Conservation (phyloP, 331 rosid genomes). For the Acacia pycnantha region DNA sequence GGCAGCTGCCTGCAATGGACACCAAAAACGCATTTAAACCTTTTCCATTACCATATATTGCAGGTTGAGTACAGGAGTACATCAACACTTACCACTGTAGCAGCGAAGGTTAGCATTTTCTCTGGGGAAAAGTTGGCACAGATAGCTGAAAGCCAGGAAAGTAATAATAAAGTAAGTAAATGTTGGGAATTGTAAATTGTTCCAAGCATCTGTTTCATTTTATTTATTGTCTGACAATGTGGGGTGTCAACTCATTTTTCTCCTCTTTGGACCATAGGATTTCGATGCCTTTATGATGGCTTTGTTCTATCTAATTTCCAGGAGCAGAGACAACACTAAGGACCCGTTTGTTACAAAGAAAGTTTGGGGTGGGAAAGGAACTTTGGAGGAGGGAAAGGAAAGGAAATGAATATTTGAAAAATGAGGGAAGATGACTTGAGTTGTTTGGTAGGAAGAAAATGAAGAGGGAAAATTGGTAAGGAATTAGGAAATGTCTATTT, state of each 20-base stretch:
- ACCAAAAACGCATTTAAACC: constrained; percentile 4
- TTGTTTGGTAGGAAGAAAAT: no score
- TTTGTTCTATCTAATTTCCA: not conserved
- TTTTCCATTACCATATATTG: not conserved
- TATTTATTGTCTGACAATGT: not conserved
- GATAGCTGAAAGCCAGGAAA: constrained; percentile 55
- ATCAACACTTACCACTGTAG: constrained; percentile 71
- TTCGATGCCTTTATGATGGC: not conserved
- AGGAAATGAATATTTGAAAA: no score
- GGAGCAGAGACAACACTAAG: not conserved
- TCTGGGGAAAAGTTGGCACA: constrained; percentile 76
- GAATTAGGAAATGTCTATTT: no score
- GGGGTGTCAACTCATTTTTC: not conserved
- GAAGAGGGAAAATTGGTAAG: no score
- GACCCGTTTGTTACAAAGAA: no score
- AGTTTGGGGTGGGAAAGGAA: no score
- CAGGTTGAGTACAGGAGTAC: constrained; percentile 14
- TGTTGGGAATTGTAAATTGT: not conserved
- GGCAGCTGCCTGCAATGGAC: constrained; percentile 75
- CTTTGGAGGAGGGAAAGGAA: no score
- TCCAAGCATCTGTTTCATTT: not conserved
- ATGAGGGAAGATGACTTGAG: no score
- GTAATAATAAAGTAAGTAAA: not conserved
- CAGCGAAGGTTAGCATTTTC: constrained; percentile 83
- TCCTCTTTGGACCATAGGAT: not conserved